Evolutionary conservation across 257 asterid genomes (phyloP).

Genomic region (Craterostigma plantagineum): DNA sequence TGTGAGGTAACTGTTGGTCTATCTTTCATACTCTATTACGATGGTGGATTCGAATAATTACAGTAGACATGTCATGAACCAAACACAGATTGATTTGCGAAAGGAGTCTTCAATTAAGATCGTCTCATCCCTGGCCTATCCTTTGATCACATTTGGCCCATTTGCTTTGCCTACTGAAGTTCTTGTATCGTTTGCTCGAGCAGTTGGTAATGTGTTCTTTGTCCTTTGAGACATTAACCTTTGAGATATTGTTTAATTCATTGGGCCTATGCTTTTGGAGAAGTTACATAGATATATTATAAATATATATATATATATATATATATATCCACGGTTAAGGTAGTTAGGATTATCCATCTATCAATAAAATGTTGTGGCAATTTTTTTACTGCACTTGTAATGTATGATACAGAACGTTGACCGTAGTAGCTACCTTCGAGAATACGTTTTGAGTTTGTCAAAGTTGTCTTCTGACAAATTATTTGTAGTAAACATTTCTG

Average conservation of each 20-base stretch:
- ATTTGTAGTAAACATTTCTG: too few relatives aligned
- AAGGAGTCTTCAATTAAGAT: conserved; percentile 44
- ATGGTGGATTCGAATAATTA: conserved; percentile 4
- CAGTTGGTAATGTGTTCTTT: conserved; percentile 49
- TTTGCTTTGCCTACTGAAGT: conserved; percentile 81
- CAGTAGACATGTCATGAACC: conserved; percentile 10
- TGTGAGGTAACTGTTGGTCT: conserved; percentile 44
- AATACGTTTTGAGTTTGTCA: too few relatives aligned
- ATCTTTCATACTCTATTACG: conserved; percentile 4
- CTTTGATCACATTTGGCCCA: conserved; percentile 80
- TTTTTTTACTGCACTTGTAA: too few relatives aligned
- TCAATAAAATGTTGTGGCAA: too few relatives aligned
- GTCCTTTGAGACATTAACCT: conserved; percentile 1
- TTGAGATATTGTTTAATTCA: background rate
- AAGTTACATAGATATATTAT: too few relatives aligned
- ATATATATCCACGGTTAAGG: too few relatives aligned
- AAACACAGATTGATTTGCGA: conserved; percentile 76
- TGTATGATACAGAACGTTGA: too few relatives aligned
- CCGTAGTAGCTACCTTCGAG: too few relatives aligned
- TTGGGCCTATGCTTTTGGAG: background rate
- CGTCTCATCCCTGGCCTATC: conserved; percentile 43
- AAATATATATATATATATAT: too few relatives aligned
- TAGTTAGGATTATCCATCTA: too few relatives aligned
- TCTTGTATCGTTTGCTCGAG: conserved; percentile 55
- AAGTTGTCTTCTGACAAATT: too few relatives aligned